Evolutionary conservation across 2,329 filamentous ascomycete species (phyloP).

Genomic region (Diplodia intermedia): DNA sequence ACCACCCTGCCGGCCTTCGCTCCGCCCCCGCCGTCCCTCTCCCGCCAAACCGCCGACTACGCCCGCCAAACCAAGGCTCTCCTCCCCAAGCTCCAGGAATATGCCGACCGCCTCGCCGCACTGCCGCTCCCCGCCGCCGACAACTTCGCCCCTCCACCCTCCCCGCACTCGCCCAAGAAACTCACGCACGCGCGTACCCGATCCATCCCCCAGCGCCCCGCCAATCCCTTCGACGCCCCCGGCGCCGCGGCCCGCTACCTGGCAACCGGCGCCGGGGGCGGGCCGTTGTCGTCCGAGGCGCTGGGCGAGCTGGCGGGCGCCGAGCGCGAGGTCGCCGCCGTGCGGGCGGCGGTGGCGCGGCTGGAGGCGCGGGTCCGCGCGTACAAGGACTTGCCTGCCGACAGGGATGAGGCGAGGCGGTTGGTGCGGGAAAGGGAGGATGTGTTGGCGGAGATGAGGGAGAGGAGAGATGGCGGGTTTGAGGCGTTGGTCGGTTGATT

Average conservation of each 20-base stretch:
- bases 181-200: slow-evolving; percentile 4
- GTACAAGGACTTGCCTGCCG: slow-evolving; percentile 60
- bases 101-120: slow-evolving; percentile 54
- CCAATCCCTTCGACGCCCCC: slow-evolving; percentile 9
- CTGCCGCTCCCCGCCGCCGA: slow-evolving; percentile 35
- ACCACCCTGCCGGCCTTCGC: slow-evolving; percentile 46
- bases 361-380: slow-evolving; percentile 24
- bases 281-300: neutral
- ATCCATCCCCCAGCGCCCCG: neutral
- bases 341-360: slow-evolving; percentile 1
- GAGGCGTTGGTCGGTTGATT: slow-evolving; percentile 68
- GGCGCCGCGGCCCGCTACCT: slow-evolving; percentile 36
- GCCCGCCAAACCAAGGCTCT: slow-evolving; percentile 74
- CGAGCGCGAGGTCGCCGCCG: slow-evolving; percentile 17
- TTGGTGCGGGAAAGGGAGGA: slow-evolving; percentile 72
- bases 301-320: neutral
- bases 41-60: slow-evolving; percentile 75
- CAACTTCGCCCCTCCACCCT: neutral
- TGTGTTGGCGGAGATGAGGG: slow-evolving; percentile 67
- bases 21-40: slow-evolving; percentile 63
- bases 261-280: neutral
- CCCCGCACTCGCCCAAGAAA: neutral
- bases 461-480: slow-evolving; percentile 74
- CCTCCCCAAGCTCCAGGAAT: slow-evolving; percentile 70
- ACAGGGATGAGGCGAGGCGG: slow-evolving; percentile 70